Conservation (phyloP, 2,329 filamentous ascomycete genomes). For the Tolypocladium inflatum region DNA sequence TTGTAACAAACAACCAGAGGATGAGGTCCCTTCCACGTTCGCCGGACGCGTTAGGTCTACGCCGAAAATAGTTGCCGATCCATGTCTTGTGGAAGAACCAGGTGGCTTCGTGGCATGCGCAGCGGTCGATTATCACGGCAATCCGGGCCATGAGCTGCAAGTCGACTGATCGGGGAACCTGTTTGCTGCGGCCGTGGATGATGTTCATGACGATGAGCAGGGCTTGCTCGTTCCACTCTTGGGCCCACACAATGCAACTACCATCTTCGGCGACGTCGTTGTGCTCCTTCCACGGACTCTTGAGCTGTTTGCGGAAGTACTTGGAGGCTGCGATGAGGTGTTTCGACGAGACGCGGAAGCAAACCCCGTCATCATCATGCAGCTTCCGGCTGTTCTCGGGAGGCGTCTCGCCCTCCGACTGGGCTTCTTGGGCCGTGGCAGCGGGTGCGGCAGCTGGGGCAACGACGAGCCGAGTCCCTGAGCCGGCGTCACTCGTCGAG, state of each 20-base stretch:
- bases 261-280: constrained; percentile 1
- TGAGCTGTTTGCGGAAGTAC: constrained; percentile 9
- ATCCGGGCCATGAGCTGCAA: constrained; percentile 34
- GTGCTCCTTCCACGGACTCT: constrained; percentile 3
- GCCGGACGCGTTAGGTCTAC: too few relatives aligned
- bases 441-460: too few relatives aligned
- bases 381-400: too few relatives aligned
- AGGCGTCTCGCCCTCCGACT: too few relatives aligned
- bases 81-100: constrained; percentile 22
- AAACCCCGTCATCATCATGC: background rate
- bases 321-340: constrained; percentile 25
- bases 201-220: constrained; percentile 32
- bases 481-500: too few relatives aligned
- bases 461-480: too few relatives aligned
- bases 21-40: too few relatives aligned
- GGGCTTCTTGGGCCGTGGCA: too few relatives aligned
- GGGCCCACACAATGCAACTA: constrained; percentile 8
- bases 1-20: too few relatives aligned
- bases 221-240: constrained; percentile 23
- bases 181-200: constrained; percentile 31
- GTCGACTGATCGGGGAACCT: constrained; percentile 25
- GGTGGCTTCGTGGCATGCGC: constrained; percentile 30
- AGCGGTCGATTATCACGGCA: constrained; percentile 32
- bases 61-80: background rate
- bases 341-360: constrained; percentile 17